Base-by-base conservation (phyloP, 2,329 filamentous ascomycete species). In the Xylariaceae sp. region DNA sequence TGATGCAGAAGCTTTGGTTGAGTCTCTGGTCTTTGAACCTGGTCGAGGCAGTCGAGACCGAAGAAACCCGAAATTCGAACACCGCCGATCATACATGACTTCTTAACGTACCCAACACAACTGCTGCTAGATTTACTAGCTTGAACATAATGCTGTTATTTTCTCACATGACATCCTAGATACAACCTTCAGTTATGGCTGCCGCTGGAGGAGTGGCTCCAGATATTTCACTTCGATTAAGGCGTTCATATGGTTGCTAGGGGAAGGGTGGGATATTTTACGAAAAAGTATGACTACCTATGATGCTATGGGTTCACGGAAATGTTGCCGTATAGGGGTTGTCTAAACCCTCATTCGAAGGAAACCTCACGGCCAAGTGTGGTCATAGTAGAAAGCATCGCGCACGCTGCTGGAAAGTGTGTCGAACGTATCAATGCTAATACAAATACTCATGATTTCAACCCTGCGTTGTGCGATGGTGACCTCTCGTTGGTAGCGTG, bases 1-100 rank as follows among this genome's bases (percentile, higher is more conserved):
- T 1, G 64, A 66, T 44, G 63, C 63, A 35, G 58, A 60, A 23
- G 47, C 34, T 18, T 48, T 66, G 1, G 63, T 66, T 9, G 62
- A 62, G 2, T 52, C 56, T 17, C 42, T 66, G 4, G 35, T 59
- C 8, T 51, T 15, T 30, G 49, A 51, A 15, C 23, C 49, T 9
- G 8, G 10, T 6, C 34, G 7, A n/a, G 49, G 48, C 23, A 13
- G 10, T 9, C 15, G 13, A 23, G 18, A 4, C 18, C 48, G 11
- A 23, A 50, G 18, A 50, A 50, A 13, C 7, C 17, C 17, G 9
- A 13, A 3, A 13, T 13, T 10, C 18, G 34, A 50, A 30, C 11
- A 6, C 3, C 15, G 13, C 47, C 47, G 15, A 23, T 23, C 6
- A 23, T 11, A 23, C 47, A 8, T 49, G 7, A 18, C 47, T 49